A percentile compares a stretch with the other conserved stretches of the same genome.
phyloP scores from a whole-genome alignment of 108 stramenopile genomes.

The Nitzschia sp. region DNA sequence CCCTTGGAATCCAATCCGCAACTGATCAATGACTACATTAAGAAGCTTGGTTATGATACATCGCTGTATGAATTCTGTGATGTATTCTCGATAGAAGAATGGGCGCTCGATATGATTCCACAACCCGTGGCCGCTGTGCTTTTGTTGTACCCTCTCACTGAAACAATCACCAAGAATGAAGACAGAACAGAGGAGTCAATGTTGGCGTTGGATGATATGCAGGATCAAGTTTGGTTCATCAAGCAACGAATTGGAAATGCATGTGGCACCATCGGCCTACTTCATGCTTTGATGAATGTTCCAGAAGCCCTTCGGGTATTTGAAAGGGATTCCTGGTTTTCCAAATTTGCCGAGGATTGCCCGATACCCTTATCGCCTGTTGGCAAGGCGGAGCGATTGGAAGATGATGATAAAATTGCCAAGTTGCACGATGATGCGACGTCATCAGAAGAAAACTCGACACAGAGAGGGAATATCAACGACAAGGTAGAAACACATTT shows the following conservation, averaged over 20 bases:
- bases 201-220: conserved; percentile 7
- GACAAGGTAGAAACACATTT: conserved; percentile 82
- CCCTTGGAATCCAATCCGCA: conserved; percentile 87
- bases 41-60: conserved; percentile 76
- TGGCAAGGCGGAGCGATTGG: conserved; percentile 59
- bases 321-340: conserved; percentile 53
- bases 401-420: conserved; percentile 56
- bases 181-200: conserved; percentile 22
- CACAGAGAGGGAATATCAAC: conserved; percentile 35
- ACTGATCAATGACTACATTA: conserved; percentile 75
- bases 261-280: conserved; percentile 81
- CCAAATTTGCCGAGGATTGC: conserved; percentile 39
- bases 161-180: conserved; percentile 21
- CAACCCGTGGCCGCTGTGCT: conserved; percentile 68
- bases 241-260: conserved; percentile 82
- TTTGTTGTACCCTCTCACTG: conserved; percentile 67
- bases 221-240: conserved; percentile 58
- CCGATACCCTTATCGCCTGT: conserved; percentile 42
- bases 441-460: conserved; percentile 41
- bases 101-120: conserved; percentile 84
- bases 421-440: conserved; percentile 65
- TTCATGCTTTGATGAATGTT: conserved; percentile 67
- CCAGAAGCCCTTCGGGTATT: conserved; percentile 39
- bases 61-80: conserved; percentile 64
- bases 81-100: conserved; percentile 75